phyloP scores from a whole-genome alignment of 2,329 filamentous ascomycete genomes.

The Aureobasidium sp. region DNA sequence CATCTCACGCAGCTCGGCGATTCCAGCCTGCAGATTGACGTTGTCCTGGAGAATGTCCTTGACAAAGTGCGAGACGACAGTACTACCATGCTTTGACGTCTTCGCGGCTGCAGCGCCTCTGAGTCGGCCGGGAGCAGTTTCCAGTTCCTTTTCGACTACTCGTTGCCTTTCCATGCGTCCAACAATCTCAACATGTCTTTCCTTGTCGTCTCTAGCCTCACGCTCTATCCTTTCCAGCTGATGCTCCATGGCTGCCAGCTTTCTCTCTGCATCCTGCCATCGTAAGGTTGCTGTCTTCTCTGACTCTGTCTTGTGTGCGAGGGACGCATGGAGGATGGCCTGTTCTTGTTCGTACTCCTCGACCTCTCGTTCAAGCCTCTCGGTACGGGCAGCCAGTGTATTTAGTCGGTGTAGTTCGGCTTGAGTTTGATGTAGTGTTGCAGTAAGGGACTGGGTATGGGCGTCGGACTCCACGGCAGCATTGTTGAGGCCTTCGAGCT shows the following conservation, averaged over 20 bases:
- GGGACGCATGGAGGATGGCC: conserved; percentile 58
- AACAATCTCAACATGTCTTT: conserved; percentile 74
- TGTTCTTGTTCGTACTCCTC: conserved; percentile 76
- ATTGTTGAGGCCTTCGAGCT: conserved; percentile 76
- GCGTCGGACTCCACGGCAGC: conserved; percentile 73
- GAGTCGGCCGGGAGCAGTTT: conserved; percentile 69
- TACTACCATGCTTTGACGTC: conserved; percentile 54
- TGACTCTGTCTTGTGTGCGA: conserved; percentile 64
- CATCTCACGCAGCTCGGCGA: conserved; percentile 86
- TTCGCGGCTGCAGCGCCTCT: conserved; percentile 72
- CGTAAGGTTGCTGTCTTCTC: conserved; percentile 71
- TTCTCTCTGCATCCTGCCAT: conserved; percentile 79
- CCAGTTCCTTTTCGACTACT: conserved; percentile 73
- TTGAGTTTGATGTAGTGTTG: conserved; percentile 69
- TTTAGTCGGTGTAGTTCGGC: conserved; percentile 69
- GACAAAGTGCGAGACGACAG: conserved; percentile 90
- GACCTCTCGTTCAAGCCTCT: conserved; percentile 74
- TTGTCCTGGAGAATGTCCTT: conserved; percentile 94
- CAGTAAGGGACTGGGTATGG: conserved; percentile 69
- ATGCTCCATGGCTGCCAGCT: conserved; percentile 70
- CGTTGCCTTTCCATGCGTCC: conserved; percentile 77
- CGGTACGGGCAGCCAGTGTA: conserved; percentile 64
- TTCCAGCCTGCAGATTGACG: conserved; percentile 83
- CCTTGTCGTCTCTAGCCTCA: conserved; percentile 71
- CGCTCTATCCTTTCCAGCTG: conserved; percentile 84